These are phyloP conservation scores for Haplographium delicatum DNA, from an alignment of 495 filamentous ascomycete species.

Conservation along the genomic window DNA sequence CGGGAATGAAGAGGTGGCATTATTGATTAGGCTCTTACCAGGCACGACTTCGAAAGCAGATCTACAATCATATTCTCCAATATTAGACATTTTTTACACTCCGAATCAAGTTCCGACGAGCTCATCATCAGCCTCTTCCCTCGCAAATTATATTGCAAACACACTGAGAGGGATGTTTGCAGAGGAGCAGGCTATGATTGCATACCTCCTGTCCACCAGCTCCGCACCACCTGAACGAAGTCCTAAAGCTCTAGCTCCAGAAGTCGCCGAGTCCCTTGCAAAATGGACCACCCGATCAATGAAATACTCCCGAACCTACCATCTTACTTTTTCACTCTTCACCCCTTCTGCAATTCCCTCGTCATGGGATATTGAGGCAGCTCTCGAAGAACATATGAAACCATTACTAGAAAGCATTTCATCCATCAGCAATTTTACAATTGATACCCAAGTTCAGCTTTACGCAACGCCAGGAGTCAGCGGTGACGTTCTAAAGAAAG, in stretches of 20 bases:
- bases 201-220: constrained; percentile 66
- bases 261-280: constrained; percentile 39
- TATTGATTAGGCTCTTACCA: constrained; percentile 64
- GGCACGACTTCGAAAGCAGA: constrained; percentile 56
- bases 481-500: constrained; percentile 64
- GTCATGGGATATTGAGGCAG: constrained; percentile 85
- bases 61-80: constrained; percentile 61
- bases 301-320: constrained; percentile 91
- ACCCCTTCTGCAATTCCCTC: constrained; percentile 71
- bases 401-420: constrained; percentile 74
- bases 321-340: constrained; percentile 93
- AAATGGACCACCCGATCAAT: constrained; percentile 70
- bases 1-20: constrained; percentile 41
- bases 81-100: constrained; percentile 76
- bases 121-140: constrained; percentile 62
- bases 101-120: constrained; percentile 65
- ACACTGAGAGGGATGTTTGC: constrained; percentile 74
- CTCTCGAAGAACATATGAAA: constrained; percentile 73
- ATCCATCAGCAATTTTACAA: constrained; percentile 88
- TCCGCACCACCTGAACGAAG: constrained; percentile 42
- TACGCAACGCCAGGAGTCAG: constrained; percentile 77
- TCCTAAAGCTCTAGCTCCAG: constrained; percentile 35
- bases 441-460: constrained; percentile 93
- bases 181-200: constrained; percentile 86
- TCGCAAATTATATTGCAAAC: constrained; percentile 76